These are phyloP conservation scores for Plectosphaerella plurivora DNA, from an alignment of 2,329 filamentous ascomycete genomes.

Conservation along the genomic window DNA sequence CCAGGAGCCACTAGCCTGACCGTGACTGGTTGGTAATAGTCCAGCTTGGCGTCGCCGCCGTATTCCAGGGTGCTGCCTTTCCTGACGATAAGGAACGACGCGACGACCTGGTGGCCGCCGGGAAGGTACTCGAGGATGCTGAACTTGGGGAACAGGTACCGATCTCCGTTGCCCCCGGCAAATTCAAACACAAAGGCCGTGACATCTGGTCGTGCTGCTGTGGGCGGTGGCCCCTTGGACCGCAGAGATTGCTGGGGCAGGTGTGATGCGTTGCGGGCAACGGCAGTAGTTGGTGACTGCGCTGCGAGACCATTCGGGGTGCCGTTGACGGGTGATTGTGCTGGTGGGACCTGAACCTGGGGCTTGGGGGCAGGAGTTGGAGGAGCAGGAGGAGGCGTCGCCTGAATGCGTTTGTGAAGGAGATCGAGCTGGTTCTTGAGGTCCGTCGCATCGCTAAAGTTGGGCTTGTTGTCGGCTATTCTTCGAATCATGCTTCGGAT, in stretches of 20 bases:
- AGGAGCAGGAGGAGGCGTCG: constrained; percentile 18
- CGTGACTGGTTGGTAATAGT: constrained; percentile 74
- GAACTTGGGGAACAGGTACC: constrained; percentile 74
- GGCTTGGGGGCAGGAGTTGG: constrained; percentile 1
- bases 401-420: constrained; percentile 37
- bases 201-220: constrained; percentile 51
- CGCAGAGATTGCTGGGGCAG: constrained; percentile 50
- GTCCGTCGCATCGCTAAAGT: constrained; percentile 48
- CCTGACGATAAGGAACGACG: constrained; percentile 73
- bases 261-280: constrained; percentile 10
- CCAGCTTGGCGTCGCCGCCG: constrained; percentile 55
- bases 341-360: constrained; percentile 19
- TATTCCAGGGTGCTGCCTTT: constrained; percentile 65
- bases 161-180: constrained; percentile 61
- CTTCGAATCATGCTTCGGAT: constrained; percentile 48
- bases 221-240: constrained; percentile 54
- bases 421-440: constrained; percentile 48
- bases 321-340: constrained; percentile 26
- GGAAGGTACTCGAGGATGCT: constrained; percentile 67
- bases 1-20: constrained; percentile 53
- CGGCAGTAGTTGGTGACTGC: constrained; percentile 4
- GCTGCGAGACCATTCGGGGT: constrained; percentile 22
- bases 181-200: constrained; percentile 69
- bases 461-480: constrained; percentile 46
- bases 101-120: constrained; percentile 57